phyloP scores from a whole-genome alignment of 352 stramenopile genomes.

The Pythium aphanidermatum region DNA sequence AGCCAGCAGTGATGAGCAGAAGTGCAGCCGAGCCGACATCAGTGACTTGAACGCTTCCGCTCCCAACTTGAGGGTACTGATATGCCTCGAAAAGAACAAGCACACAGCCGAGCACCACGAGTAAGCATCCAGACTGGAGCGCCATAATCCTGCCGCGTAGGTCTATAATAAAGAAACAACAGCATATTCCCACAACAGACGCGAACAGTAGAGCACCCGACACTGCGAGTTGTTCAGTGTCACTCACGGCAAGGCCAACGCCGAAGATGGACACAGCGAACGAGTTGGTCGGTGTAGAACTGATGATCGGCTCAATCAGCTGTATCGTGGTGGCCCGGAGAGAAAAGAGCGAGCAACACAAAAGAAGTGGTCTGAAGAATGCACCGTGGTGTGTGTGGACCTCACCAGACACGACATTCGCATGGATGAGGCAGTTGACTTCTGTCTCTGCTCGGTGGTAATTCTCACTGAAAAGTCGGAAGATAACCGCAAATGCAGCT shows the following conservation, averaged over 20 bases:
- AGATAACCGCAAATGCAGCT: slow-evolving; percentile 54
- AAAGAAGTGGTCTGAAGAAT: slow-evolving; percentile 62
- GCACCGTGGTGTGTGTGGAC: slow-evolving; percentile 47
- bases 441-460: slow-evolving; percentile 53
- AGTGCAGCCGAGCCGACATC: slow-evolving; percentile 57
- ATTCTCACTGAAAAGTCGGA: slow-evolving; percentile 41
- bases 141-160: slow-evolving; percentile 40
- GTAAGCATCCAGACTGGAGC: slow-evolving; percentile 51
- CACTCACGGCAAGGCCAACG: slow-evolving; percentile 42
- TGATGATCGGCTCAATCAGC: slow-evolving; percentile 51
- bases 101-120: slow-evolving; percentile 37
- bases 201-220: slow-evolving; percentile 37
- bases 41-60: slow-evolving; percentile 20
- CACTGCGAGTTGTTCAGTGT: slow-evolving; percentile 42
- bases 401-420: slow-evolving; percentile 47
- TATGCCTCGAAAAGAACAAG: slow-evolving; percentile 48
- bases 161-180: slow-evolving; percentile 67
- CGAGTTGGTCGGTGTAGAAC: slow-evolving; percentile 21
- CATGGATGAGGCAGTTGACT: slow-evolving; percentile 72
- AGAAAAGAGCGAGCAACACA: slow-evolving; percentile 44
- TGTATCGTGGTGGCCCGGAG: slow-evolving; percentile 40
- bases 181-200: slow-evolving; percentile 34
- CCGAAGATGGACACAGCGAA: slow-evolving; percentile 65
- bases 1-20: slow-evolving; percentile 54
- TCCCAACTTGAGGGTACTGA: slow-evolving; percentile 9